Evolutionary conservation across 2,329 filamentous ascomycete species (phyloP), one percentile per base, ranked within the genome.

Genomic region (Alternaria infectoria): DNA sequence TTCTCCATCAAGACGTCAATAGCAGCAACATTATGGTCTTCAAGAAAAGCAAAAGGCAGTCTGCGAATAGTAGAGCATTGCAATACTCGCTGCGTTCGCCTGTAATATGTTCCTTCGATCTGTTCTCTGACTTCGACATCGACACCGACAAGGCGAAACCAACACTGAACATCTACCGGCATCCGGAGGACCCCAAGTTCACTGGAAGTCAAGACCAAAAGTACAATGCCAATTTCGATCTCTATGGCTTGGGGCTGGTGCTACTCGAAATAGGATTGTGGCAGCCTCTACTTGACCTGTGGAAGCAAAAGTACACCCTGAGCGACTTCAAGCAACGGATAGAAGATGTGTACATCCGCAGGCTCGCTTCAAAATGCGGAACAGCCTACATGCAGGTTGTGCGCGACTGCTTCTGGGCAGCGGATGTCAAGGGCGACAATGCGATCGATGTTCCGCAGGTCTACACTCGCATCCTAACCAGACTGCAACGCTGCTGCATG

Each of bases 261-360:
- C 83, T 95, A 0, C 82, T 93, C 3, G 92, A 92, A 7, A 88
- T 94, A 57, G 92, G 92, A 7, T 80, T 94, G 9, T 95, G 92
- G 92, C 88, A 87, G 4, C 89, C 88, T 11, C 83, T 93, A 25
- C 85, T 85, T 58, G 86, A 83, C 78, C 47, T 88, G 12, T 84
- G 85, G 72, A 86, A 91, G 25, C 81, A 87, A 0, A 87, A 89
- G 64, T 86, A 89, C 26, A 84, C 88, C 0, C 80, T 87, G 19
- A 79, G 82, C 17, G 87, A 88, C 77, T 90, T 90, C 80, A 89
- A 89, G 74, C 82, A 86, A 54, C 82, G 88, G 40, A 82, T 90
- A n/a, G 87, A 89, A 74, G 86, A 86, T 68, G 83, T 89, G 2
- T 90, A 88, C 71, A 84, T 92, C 3, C 85, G 89, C 2, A 87